Evolutionary conservation across 2,329 filamentous ascomycete genomes (phyloP).

Genomic region (Lasiodiplodia sp.): DNA sequence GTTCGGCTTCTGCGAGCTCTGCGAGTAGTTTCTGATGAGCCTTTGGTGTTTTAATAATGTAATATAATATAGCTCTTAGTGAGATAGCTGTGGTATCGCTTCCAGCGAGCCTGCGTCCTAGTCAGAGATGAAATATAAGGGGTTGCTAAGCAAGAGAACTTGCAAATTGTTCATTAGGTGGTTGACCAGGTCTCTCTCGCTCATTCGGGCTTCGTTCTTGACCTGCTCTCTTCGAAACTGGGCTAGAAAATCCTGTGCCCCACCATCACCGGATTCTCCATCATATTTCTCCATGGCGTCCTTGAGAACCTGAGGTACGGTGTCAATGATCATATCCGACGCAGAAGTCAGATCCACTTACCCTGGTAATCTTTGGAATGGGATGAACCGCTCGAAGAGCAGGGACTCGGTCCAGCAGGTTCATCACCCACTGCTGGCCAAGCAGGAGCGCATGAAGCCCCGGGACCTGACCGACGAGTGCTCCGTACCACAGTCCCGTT

Average conservation of each 20-base stretch:
- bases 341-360: not conserved
- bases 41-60: slow-evolving; percentile 25
- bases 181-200: not conserved
- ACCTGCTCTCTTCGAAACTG: not conserved
- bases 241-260: not conserved
- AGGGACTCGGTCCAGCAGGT: not conserved
- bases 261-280: not conserved
- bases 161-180: slow-evolving; percentile 1
- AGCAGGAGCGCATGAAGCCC: not conserved
- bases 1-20: not conserved
- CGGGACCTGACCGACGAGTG: slow-evolving; percentile 34
- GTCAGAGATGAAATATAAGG: slow-evolving; percentile 35
- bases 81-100: slow-evolving; percentile 46
- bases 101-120: slow-evolving; percentile 44
- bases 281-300: not conserved
- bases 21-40: not conserved
- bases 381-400: not conserved
- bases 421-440: not conserved
- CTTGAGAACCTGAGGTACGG: not conserved
- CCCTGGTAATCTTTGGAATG: not conserved
- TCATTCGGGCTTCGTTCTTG: not conserved
- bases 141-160: not conserved
- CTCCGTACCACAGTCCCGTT: slow-evolving; percentile 43
- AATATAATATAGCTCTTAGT: slow-evolving; percentile 46
- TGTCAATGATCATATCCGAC: not conserved